Evolutionary conservation across 2,329 filamentous ascomycete genomes (phyloP).

Genomic region (Onygenales sp.): DNA sequence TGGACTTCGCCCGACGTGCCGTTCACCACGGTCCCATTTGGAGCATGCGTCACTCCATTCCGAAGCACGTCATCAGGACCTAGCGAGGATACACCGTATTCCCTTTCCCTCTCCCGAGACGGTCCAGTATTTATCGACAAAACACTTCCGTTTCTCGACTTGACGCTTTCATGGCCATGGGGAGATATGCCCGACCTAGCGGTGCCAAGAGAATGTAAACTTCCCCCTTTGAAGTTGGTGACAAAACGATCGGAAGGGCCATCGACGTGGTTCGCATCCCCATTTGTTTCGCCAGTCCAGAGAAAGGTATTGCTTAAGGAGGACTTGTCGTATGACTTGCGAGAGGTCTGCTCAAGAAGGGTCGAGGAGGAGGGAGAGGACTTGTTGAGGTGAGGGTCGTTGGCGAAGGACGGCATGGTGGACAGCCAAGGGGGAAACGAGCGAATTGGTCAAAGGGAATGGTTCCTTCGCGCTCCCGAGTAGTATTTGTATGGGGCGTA

Average conservation of each 20-base stretch:
- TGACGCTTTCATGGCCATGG: slow-evolving; percentile 31
- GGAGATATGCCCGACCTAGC: slow-evolving; percentile 40
- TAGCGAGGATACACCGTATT: neutral
- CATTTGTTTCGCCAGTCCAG: slow-evolving; percentile 34
- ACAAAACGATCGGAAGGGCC: slow-evolving; percentile 30
- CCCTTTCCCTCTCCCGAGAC: slow-evolving; percentile 23
- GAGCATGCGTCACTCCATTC: neutral
- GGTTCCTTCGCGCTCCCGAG: neutral
- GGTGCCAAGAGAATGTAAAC: slow-evolving; percentile 46
- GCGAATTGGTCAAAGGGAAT: neutral
- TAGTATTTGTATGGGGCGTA: neutral
- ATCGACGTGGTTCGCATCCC: slow-evolving; percentile 32
- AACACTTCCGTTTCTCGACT: slow-evolving; percentile 35
- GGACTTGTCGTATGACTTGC: slow-evolving; percentile 36
- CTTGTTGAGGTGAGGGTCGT: slow-evolving; percentile 24
- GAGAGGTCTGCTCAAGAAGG: slow-evolving; percentile 30
- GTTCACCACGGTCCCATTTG: neutral
- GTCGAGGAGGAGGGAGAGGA: slow-evolving; percentile 25
- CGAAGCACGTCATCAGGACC: neutral
- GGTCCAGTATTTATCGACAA: slow-evolving; percentile 38
- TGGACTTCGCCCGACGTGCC: neutral
- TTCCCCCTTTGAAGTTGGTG: slow-evolving; percentile 39
- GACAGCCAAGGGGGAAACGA: neutral
- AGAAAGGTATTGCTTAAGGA: slow-evolving; percentile 37
- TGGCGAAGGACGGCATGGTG: slow-evolving; percentile 31